Evolutionary conservation across 2,329 filamentous ascomycete genomes (phyloP).

Genomic region (Pseudopithomyces chartarum): DNA sequence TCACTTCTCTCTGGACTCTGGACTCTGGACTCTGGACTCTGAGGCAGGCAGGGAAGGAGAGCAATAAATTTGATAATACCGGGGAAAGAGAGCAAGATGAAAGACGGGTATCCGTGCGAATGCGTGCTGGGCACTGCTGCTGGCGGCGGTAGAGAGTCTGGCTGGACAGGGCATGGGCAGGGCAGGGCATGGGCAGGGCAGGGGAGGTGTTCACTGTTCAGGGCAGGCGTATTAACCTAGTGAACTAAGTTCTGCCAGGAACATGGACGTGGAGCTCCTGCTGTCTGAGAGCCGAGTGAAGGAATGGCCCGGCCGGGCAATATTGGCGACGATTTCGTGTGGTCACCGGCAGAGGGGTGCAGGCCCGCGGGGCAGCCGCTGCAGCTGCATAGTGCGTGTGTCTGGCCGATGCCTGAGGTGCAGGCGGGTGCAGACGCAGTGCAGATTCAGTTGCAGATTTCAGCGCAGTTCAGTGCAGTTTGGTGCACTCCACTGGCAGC

Average conservation of each 20-base stretch:
- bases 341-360: conserved; percentile 14
- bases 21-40: too few species aligned
- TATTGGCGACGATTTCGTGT: conserved; percentile 13
- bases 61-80: conserved; percentile 39
- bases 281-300: conserved; percentile 40
- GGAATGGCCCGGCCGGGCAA: conserved; percentile 4
- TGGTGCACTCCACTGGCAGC: too few species aligned
- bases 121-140: too few species aligned
- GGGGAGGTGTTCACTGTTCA: conserved; percentile 14
- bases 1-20: too few species aligned
- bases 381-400: conserved; percentile 4
- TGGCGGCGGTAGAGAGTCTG: conserved; percentile 31
- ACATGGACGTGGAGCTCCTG: conserved; percentile 44
- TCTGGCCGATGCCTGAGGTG: conserved; percentile 17
- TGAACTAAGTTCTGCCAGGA: conserved; percentile 36
- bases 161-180: conserved; percentile 25
- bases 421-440: conserved; percentile 4
- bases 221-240: conserved; percentile 25
- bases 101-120: conserved; percentile 31
- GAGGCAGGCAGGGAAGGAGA: conserved; percentile 33
- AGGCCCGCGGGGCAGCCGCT: not conserved
- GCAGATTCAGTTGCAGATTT: too few species aligned
- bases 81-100: conserved; percentile 25
- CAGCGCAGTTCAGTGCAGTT: too few species aligned
- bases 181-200: not conserved